Evolutionary conservation across 768 basidiomycete genomes (phyloP), one percentile per base, ranked within the genome.

Genomic region (Xanthoconium stramineum): DNA sequence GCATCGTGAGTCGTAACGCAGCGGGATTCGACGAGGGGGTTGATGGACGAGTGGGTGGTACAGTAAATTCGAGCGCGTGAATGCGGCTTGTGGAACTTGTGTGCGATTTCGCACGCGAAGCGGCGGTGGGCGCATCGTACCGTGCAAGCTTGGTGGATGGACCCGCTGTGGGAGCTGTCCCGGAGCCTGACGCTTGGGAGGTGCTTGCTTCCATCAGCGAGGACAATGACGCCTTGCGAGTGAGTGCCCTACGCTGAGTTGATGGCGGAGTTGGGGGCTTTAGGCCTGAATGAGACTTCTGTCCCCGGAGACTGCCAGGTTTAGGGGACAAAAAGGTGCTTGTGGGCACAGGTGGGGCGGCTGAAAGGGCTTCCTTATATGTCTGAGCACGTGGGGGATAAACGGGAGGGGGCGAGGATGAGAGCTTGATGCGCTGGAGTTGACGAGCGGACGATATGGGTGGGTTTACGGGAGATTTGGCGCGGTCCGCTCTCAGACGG

Each of bases 1-100:
- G 93, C 88, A 94, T 88, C 28, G 93, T 95, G 49, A 94, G 78
- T 48, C 91, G 84, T 50, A 90, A 78, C 19, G 89, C 90, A 12
- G 80, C 82, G 20, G 89, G 79, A 69, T 89, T 91, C 6, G 87
- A 80, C 12, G 89, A 89, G 2, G 91, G 89, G 2, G 91, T 92
- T 28, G 83, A 85, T 2, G 90, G 89, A 28, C 90, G 81, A 14
- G 87, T 82, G 9, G 89, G 86, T n/a, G 89, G 88, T 15, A 88
- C 79, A 60, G 77, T 80, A 66, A 83, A 85, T 55, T 91, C 89
- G 29, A 77, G 65, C 28, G 70, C 73, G 55, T 81, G 78, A 11
- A 83, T 76, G 50, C 85, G 82, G 63, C 82, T 81, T 11, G 85
- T 81, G 12, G 89, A 88, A 54, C 77, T 80, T 65, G 82, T 83